Percentiles rank a stretch among this genome's conserved stretches.
phyloP scores from a whole-genome alignment of 768 basidiomycete genomes.

The Tulasnella sp. region DNA sequence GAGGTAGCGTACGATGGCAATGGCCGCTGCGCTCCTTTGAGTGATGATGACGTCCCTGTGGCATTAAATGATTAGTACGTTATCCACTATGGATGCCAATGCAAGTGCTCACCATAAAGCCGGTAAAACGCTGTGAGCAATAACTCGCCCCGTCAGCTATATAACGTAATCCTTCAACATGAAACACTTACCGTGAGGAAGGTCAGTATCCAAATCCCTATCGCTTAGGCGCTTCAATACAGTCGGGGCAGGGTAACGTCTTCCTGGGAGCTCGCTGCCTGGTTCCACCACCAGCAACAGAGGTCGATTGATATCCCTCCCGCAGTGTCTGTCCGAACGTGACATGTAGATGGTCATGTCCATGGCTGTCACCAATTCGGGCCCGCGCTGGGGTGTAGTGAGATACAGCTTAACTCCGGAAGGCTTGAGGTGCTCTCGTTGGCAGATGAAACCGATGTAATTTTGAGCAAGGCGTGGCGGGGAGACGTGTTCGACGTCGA shows the following conservation, averaged over 20 bases:
- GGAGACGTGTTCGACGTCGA: conserved; percentile 18
- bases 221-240: background rate
- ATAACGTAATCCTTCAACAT: background rate
- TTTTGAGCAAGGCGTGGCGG: conserved; percentile 14
- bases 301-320: background rate
- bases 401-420: conserved; percentile 2
- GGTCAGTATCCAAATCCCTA: background rate
- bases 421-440: conserved; percentile 7
- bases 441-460: conserved; percentile 20
- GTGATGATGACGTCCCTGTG: background rate
- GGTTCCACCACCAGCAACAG: background rate
- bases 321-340: background rate
- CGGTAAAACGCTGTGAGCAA: background rate
- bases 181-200: background rate
- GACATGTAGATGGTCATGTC: background rate
- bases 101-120: background rate
- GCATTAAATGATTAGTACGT: background rate
- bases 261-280: background rate
- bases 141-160: background rate
- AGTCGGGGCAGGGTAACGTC: background rate
- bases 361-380: background rate
- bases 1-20: background rate
- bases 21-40: background rate
- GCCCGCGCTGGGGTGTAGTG: background rate
- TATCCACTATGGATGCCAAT: background rate